These are phyloP conservation scores for Septoria linicola DNA, from an alignment of 2,329 filamentous ascomycete species.

Conservation along the genomic window DNA sequence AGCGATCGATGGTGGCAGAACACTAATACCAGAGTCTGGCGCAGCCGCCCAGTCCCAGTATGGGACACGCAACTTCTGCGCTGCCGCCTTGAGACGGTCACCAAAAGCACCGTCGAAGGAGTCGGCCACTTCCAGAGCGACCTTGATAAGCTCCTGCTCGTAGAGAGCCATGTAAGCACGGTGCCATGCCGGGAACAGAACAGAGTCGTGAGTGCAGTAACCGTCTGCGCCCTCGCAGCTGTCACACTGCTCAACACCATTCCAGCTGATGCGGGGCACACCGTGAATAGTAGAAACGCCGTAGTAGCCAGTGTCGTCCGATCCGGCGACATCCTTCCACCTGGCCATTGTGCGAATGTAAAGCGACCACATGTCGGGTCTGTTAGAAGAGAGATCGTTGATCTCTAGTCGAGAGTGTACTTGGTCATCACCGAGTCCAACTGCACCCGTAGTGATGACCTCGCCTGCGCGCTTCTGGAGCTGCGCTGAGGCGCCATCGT, in stretches of 20 bases:
- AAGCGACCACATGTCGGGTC: slow-evolving; percentile 25
- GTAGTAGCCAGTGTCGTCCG: slow-evolving; percentile 21
- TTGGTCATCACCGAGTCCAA: slow-evolving; percentile 20
- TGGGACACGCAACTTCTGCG: slow-evolving; percentile 29
- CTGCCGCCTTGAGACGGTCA: slow-evolving; percentile 30
- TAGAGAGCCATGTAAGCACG: slow-evolving; percentile 37
- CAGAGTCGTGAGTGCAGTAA: slow-evolving; percentile 39
- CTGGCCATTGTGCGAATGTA: slow-evolving; percentile 24
- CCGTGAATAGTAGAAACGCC: slow-evolving; percentile 31
- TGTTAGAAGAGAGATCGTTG: slow-evolving; percentile 19
- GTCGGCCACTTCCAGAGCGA: slow-evolving; percentile 32
- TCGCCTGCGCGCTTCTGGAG: slow-evolving; percentile 16
- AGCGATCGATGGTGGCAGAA: slow-evolving; percentile 30
- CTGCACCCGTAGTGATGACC: slow-evolving; percentile 25
- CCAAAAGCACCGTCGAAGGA: slow-evolving; percentile 27
- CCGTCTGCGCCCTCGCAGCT: slow-evolving; percentile 32
- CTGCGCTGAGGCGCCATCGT: slow-evolving; percentile 3
- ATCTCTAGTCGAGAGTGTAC: slow-evolving; percentile 25
- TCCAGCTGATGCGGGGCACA: slow-evolving; percentile 34
- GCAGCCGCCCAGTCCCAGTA: slow-evolving; percentile 35
- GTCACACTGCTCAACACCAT: slow-evolving; percentile 33
- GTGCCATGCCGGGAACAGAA: slow-evolving; percentile 39
- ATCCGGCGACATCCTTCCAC: slow-evolving; percentile 14
- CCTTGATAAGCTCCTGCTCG: slow-evolving; percentile 36
- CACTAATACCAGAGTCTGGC: slow-evolving; percentile 23